Percentiles rank a stretch among this genome's conserved stretches.
phyloP scores from a whole-genome alignment of 2,329 filamentous ascomycete species.

The Colletotrichum sojae region DNA sequence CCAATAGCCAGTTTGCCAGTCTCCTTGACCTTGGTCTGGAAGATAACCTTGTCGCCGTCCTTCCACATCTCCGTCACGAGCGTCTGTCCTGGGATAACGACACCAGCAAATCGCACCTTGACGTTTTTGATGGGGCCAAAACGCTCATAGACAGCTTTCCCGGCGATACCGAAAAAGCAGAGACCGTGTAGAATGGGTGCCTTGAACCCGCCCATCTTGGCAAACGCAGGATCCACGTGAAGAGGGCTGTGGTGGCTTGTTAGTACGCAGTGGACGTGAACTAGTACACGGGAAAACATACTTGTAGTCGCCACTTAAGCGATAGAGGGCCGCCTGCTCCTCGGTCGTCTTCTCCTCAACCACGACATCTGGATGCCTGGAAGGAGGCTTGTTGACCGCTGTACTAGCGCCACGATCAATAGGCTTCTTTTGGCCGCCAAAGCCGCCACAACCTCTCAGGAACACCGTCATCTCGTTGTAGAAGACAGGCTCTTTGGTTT shows the following conservation, averaged over 20 bases:
- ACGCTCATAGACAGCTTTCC: conserved; percentile 88
- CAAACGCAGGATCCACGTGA: conserved; percentile 94
- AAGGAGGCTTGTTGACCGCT: conserved; percentile 82
- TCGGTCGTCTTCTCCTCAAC: conserved; percentile 89
- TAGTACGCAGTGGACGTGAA: conserved; percentile 6
- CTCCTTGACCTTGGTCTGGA: conserved; percentile 92
- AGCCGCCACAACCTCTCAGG: conserved; percentile 90
- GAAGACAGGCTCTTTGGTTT: conserved; percentile 90
- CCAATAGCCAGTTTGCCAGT: conserved; percentile 91
- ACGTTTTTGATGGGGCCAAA: conserved; percentile 91
- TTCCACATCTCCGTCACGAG: conserved; percentile 96
- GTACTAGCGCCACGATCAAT: conserved; percentile 84
- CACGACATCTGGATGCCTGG: conserved; percentile 82
- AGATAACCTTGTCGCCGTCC: conserved; percentile 83
- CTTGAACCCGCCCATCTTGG: conserved; percentile 96
- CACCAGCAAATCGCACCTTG: conserved; percentile 91
- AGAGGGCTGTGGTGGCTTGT: conserved; percentile 72
- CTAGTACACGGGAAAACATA: conserved; percentile 48
- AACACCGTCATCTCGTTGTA: conserved; percentile 98
- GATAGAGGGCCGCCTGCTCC: conserved; percentile 94
- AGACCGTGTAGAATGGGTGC: conserved; percentile 96
- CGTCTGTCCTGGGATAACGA: conserved; percentile 90
- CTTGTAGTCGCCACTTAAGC: conserved; percentile 94
- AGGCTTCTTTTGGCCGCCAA: conserved; percentile 86
- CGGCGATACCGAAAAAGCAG: conserved; percentile 92